Evolutionary conservation across 2,329 filamentous ascomycete genomes (phyloP).

Genomic region (Helminthosporium solani): DNA sequence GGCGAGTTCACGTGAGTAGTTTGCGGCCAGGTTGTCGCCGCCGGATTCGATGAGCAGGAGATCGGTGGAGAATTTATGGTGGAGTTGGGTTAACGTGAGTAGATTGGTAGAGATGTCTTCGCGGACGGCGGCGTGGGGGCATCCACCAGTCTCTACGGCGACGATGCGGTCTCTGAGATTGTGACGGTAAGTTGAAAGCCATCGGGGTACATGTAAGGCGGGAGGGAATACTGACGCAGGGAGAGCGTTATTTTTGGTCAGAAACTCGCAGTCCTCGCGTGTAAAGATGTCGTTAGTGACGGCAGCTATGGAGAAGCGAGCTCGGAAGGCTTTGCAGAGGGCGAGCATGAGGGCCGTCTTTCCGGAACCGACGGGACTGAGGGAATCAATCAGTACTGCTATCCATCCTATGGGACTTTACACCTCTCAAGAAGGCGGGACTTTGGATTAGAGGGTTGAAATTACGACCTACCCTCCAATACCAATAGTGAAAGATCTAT

Average conservation of each 20-base stretch:
- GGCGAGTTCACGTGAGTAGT: conserved; percentile 91
- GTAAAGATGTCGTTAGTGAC: conserved; percentile 99
- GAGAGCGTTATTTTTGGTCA: conserved; percentile 81
- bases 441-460: too few species aligned
- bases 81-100: conserved; percentile 84
- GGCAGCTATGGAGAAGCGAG: conserved; percentile 81
- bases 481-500: conserved; percentile 92
- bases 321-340: conserved; percentile 80
- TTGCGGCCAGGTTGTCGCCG: conserved; percentile 94
- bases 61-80: conserved; percentile 76
- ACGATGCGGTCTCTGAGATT: conserved; percentile 65
- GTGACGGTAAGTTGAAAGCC: neutral
- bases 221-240: conserved; percentile 54
- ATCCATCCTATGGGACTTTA: too few species aligned
- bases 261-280: conserved; percentile 94
- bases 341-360: conserved; percentile 97
- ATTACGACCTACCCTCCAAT: conserved; percentile 97
- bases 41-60: conserved; percentile 92
- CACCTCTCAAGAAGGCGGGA: too few species aligned
- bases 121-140: conserved; percentile 93
- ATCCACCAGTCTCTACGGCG: conserved; percentile 96
- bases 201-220: neutral
- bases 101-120: conserved; percentile 96
- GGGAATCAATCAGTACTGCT: neutral
- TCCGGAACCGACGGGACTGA: conserved; percentile 88